phyloP scores from a whole-genome alignment of 73 alveolate species.

The Diophrys appendiculata region DNA sequence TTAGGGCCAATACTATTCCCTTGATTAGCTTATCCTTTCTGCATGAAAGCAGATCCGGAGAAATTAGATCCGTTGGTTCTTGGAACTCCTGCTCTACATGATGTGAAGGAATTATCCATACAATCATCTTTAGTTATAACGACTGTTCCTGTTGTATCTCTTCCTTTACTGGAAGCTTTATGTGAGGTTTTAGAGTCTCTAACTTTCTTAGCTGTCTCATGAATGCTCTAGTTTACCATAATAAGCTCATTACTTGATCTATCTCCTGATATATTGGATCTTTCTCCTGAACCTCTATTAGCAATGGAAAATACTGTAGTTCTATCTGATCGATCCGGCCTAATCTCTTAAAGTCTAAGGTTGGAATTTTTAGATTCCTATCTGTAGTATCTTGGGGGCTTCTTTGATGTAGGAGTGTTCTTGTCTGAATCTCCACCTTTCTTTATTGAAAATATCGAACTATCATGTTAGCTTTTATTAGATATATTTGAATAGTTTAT shows the following conservation, averaged over 20 bases:
- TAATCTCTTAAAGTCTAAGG: too few species aligned
- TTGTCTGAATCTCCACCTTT: background rate
- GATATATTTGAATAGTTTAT: too few species aligned
- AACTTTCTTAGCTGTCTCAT: background rate
- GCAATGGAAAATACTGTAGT: background rate
- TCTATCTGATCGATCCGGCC: background rate
- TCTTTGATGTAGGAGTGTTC: background rate
- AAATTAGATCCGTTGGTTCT: background rate
- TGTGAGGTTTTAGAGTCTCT: background rate
- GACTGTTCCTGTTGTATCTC: background rate
- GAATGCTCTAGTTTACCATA: background rate
- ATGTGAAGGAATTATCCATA: background rate
- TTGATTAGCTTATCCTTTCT: too few species aligned
- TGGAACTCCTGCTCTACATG: background rate
- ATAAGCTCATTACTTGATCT: background rate
- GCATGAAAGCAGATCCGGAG: too few species aligned
- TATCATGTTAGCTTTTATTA: too few species aligned
- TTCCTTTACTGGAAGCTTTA: background rate
- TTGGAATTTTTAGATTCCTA: too few species aligned
- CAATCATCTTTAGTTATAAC: background rate
- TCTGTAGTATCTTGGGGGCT: background rate
- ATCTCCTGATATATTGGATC: background rate
- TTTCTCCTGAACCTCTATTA: background rate
- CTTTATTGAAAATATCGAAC: too few species aligned
- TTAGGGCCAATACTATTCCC: background rate